Evolutionary conservation across 108 stramenopile genomes (phyloP), one percentile per base, ranked within the genome.

Genomic region (Nitzschia palea): DNA sequence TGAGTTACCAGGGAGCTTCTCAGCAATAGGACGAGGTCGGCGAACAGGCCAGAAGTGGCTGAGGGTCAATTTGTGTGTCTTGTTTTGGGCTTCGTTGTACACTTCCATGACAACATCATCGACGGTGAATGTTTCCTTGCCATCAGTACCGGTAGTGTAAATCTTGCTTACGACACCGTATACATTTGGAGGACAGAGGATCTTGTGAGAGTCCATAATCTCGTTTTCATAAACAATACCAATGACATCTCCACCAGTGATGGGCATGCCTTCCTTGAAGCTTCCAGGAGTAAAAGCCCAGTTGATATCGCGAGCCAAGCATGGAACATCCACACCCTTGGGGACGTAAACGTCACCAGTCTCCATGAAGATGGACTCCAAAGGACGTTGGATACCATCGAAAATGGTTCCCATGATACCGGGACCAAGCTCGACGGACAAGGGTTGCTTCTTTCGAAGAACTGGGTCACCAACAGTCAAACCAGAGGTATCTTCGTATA

Each of bases 341-440:
- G 96, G 96, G 2, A 99, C 96, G 83, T 96, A 98, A 27, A 98
- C 96, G 70, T 95, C 96, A 14, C 91, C 93, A 15, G 75, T 74
- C 2, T 73, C 80, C 58, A 71, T 80, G 77, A 89, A 95, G 71
- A 99, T 99, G 71, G 81, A 78, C 69, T 98, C 97, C 56, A 99
- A 69, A 31, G 99, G 99, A 70, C 99, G 96, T 83, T 99, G 99
- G 68, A 99, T 99, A 53, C 99, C 99, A 81, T 99, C 99, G 79
- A 99, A 99, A 81, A 99, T 99, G 45, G 96, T 96, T 47, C 90
- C 97, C 97, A 99, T 99, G 89, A 99, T 98, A 57, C 99, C 99
- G 23, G 99, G 99, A 32, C 99, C 99, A 23, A 99, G 88, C 71
- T 97, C 97, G 27, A 99, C 97, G 31, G 91, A 93, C 23, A 99